A percentile compares a stretch with the other conserved stretches of the same genome.
These are phyloP conservation scores for Fusarium heterosporum DNA, from an alignment of 2,329 filamentous ascomycete species.

Conservation along the genomic window DNA sequence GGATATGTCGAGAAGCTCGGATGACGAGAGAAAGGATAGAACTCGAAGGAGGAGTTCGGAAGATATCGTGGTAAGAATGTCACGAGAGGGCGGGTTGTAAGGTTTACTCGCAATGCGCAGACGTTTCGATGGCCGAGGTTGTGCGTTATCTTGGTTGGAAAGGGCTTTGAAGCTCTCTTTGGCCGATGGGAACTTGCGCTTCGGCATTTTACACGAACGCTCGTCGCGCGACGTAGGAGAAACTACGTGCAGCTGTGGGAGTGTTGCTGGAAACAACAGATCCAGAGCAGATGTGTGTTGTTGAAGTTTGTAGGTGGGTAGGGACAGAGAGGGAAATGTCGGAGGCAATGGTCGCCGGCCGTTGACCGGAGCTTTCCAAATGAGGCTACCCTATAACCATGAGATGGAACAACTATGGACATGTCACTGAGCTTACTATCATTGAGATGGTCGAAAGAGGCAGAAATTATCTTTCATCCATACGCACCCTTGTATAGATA, in stretches of 20 bases:
- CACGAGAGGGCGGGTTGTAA: constrained; percentile 49
- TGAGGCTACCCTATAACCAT: constrained; percentile 36
- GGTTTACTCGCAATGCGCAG: constrained; percentile 27
- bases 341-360: constrained; percentile 38
- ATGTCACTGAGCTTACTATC: background rate
- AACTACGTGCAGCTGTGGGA: constrained; percentile 13
- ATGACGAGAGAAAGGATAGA: constrained; percentile 78
- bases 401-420: background rate
- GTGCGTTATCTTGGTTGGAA: background rate
- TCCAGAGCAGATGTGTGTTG: background rate
- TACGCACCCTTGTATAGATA: background rate
- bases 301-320: constrained; percentile 4
- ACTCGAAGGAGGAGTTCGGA: constrained; percentile 91
- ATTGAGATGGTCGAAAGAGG: background rate
- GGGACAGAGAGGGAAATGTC: constrained; percentile 37
- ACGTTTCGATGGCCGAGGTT: constrained; percentile 41
- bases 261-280: background rate
- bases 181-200: constrained; percentile 40
- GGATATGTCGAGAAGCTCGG: constrained; percentile 71
- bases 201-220: constrained; percentile 36
- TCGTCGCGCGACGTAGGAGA: constrained; percentile 22
- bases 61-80: constrained; percentile 79
- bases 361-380: constrained; percentile 14
- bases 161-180: constrained; percentile 16
- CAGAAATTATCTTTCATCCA: background rate